Conservation (phyloP, 2,329 filamentous ascomycete genomes). For the Fonsecaea nubica region DNA sequence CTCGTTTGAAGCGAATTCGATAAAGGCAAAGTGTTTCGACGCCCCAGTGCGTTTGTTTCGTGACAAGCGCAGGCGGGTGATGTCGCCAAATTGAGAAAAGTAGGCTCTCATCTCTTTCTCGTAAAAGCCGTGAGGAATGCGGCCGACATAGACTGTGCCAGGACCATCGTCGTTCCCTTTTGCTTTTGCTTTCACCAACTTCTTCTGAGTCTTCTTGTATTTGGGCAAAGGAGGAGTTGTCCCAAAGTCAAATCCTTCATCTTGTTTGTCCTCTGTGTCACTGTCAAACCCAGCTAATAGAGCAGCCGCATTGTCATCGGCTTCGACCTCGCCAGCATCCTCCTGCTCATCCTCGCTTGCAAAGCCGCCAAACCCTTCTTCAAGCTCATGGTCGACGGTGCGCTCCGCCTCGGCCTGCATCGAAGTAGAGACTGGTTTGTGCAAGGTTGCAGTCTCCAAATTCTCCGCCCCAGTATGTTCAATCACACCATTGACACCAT, state of each 20-base stretch:
- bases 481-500: slow-evolving; percentile 47
- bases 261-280: slow-evolving; percentile 57
- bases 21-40: slow-evolving; percentile 92
- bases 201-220: slow-evolving; percentile 55
- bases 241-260: slow-evolving; percentile 54
- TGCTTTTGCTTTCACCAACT: slow-evolving; percentile 59
- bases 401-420: slow-evolving; percentile 40
- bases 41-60: slow-evolving; percentile 90
- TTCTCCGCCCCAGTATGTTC: slow-evolving; percentile 38
- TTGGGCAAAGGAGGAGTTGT: slow-evolving; percentile 53
- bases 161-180: slow-evolving; percentile 57
- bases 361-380: slow-evolving; percentile 42
- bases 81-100: slow-evolving; percentile 89
- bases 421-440: slow-evolving; percentile 30
- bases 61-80: slow-evolving; percentile 79
- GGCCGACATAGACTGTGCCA: slow-evolving; percentile 85
- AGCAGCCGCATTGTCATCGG: slow-evolving; percentile 61
- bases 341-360: slow-evolving; percentile 41
- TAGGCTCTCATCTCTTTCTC: slow-evolving; percentile 94
- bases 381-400: slow-evolving; percentile 38
- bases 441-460: slow-evolving; percentile 34
- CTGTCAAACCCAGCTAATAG: slow-evolving; percentile 64
- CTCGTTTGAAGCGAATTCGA: slow-evolving; percentile 79
- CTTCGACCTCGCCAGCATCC: slow-evolving; percentile 46
- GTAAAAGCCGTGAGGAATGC: slow-evolving; percentile 94